Percentiles rank a stretch among this genome's conserved stretches.
These are phyloP conservation scores for Sporothrix euskadiensis DNA, from an alignment of 2,329 filamentous ascomycete species.

Conservation along the genomic window DNA sequence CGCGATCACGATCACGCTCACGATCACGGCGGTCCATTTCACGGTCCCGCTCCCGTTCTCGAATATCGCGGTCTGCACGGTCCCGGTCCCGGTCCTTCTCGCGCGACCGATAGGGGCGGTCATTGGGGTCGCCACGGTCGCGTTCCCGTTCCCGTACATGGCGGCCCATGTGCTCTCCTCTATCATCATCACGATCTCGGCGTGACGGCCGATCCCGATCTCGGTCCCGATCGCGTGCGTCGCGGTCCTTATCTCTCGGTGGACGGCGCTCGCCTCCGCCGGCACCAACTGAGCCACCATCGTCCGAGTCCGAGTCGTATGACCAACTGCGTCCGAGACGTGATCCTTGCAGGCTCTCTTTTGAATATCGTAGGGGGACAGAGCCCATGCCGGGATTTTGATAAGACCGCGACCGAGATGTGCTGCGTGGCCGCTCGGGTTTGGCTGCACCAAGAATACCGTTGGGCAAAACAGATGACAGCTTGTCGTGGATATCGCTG, in stretches of 20 bases:
- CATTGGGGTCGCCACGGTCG: neutral
- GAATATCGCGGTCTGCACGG: conserved; percentile 37
- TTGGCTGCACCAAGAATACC: conserved; percentile 35
- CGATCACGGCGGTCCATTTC: conserved; percentile 38
- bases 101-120: neutral
- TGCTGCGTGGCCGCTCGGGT: conserved; percentile 39
- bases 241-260: conserved; percentile 36
- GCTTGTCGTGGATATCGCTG: conserved; percentile 46
- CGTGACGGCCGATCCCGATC: conserved; percentile 23
- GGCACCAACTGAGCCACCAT: conserved; percentile 1
- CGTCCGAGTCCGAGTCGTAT: conserved; percentile 40
- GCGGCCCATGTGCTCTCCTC: conserved; percentile 33
- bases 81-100: conserved; percentile 36
- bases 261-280: conserved; percentile 14
- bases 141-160: conserved; percentile 40
- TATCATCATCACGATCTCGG: conserved; percentile 26
- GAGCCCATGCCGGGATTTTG: conserved; percentile 16
- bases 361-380: conserved; percentile 40
- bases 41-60: conserved; percentile 30
- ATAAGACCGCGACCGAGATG: conserved; percentile 29
- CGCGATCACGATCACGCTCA: conserved; percentile 38
- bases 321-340: conserved; percentile 47
- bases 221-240: conserved; percentile 16
- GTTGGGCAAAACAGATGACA: conserved; percentile 47
- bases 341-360: conserved; percentile 46